Percentiles rank a stretch among this genome's conserved stretches.
phyloP scores from a whole-genome alignment of 2,329 filamentous ascomycete species.

The Pseudocercospora fuligena region DNA sequence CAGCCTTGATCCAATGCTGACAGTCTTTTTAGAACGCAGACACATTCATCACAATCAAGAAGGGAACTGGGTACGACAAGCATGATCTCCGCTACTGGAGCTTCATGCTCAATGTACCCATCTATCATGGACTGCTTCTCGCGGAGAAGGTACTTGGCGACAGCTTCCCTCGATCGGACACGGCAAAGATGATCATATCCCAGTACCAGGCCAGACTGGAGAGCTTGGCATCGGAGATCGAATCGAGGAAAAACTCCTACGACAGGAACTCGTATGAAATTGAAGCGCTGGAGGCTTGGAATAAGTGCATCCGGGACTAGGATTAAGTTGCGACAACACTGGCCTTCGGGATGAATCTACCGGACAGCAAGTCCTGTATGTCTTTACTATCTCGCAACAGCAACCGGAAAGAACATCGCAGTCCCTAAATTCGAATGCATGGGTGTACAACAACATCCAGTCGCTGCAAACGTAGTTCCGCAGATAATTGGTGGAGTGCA shows the following conservation, averaged over 20 bases:
- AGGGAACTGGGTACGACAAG: slow-evolving; percentile 3
- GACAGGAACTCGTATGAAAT: slow-evolving; percentile 33
- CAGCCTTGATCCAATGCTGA: neutral
- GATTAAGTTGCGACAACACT: neutral
- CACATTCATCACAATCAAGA: neutral
- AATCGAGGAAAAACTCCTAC: slow-evolving; percentile 26
- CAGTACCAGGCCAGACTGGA: slow-evolving; percentile 35
- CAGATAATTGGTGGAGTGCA: neutral
- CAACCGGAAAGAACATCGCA: neutral
- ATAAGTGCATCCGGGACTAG: slow-evolving; percentile 28
- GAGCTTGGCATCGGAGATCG: slow-evolving; percentile 31
- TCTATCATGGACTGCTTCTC: slow-evolving; percentile 52
- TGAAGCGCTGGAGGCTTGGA: slow-evolving; percentile 37
- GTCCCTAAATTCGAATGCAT: neutral
- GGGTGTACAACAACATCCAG: neutral
- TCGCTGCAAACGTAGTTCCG: neutral
- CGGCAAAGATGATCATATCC: slow-evolving; percentile 30
- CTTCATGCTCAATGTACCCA: slow-evolving; percentile 42
- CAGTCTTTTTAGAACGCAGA: neutral
- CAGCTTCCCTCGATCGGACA: slow-evolving; percentile 36
- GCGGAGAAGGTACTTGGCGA: slow-evolving; percentile 48
- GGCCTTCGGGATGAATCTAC: neutral
- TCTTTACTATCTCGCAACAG: neutral
- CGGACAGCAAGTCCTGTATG: neutral
- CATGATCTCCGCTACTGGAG: slow-evolving; percentile 21